Percentiles rank a stretch among this genome's conserved stretches.
phyloP scores from a whole-genome alignment of 306 rosid genomes.

The Malus fusca region DNA sequence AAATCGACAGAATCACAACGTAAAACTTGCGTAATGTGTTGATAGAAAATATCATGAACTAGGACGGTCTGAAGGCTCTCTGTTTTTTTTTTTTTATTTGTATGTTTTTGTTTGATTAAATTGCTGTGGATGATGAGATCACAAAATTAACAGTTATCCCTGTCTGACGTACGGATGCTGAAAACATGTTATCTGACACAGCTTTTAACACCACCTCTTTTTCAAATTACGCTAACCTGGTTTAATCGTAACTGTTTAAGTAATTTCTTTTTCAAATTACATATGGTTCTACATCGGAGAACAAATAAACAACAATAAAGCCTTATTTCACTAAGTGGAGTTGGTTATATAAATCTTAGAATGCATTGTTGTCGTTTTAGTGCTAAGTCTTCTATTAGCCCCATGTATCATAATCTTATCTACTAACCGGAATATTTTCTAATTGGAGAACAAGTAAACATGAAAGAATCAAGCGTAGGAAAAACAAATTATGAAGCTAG shows the following conservation, averaged over 20 bases:
- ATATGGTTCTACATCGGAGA: too few relatives aligned
- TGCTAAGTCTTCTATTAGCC: too few relatives aligned
- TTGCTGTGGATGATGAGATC: conserved; percentile 50
- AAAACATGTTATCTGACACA: conserved; percentile 51
- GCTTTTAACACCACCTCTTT: rapidly evolving
- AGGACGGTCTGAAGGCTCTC: conserved; percentile 93
- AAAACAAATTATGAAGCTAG: not conserved
- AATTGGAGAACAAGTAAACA: too few relatives aligned
- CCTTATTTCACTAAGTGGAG: too few relatives aligned
- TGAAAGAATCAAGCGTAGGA: not conserved
- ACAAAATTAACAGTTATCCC: conserved; percentile 64
- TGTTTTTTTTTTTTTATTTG: not conserved
- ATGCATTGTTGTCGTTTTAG: too few relatives aligned
- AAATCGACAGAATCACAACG: conserved; percentile 16
- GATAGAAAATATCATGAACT: conserved; percentile 40
- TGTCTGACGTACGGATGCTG: conserved; percentile 67
- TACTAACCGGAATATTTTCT: too few relatives aligned
- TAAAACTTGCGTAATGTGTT: conserved; percentile 44
- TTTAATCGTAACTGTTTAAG: too few relatives aligned
- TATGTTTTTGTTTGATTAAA: not conserved
- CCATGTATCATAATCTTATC: too few relatives aligned
- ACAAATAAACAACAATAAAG: too few relatives aligned
- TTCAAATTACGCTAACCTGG: rapidly evolving
- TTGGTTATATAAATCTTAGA: too few relatives aligned
- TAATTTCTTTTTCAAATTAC: not conserved